Evolutionary conservation across 176 grass and related monocot species (phyloP), one percentile per base, ranked within the genome.

Genomic region (Carex pumila): DNA sequence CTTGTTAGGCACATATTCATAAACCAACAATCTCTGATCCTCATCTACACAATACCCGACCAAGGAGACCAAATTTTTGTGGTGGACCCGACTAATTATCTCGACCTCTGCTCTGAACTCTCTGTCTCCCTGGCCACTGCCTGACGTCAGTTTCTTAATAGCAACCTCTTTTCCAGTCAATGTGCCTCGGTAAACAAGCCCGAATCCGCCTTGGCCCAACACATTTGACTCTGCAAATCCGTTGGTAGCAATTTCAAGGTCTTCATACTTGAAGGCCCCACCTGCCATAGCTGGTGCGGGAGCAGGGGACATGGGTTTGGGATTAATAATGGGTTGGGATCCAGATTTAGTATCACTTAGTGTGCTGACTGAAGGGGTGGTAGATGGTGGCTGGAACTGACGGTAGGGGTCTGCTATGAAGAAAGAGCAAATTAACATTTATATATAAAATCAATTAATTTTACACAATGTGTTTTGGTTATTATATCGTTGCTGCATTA

Each of bases 101-200:
- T 97, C 92, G 32, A 97, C 92, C 85, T 97, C 94, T 14, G 94
- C 88, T 18, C 87, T 90, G 90, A 97, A 97, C 79, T 97, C 94
- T 61, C 87, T 88, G 1, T 97, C 92, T 7, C 94, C 94, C 87
- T 97, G 94, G 37, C 94, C 87, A 58, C 92, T 75, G 3, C 92
- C 92, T 8, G 85, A 30, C 12, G 65, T 91, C 41, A 97, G 76
- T 86, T 91, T 92, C 88, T 97, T 97, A 89, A 97, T 90, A 50
- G 94, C 94, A 71, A 97, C 88, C 82, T 89, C 94, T 41, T 73
- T 85, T 77, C 88, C 92, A 11, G 74, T 81, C 74, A 97, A 74
- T 2, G 78, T 88, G 30, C 94, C 94, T 83, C 63, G 88, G 79
- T 94, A 97, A 49, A 97, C 94, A 43, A 90, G 85, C 9, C 94